Conservation (phyloP, 164 flowering plant species). For the Vitis riparia region DNA sequence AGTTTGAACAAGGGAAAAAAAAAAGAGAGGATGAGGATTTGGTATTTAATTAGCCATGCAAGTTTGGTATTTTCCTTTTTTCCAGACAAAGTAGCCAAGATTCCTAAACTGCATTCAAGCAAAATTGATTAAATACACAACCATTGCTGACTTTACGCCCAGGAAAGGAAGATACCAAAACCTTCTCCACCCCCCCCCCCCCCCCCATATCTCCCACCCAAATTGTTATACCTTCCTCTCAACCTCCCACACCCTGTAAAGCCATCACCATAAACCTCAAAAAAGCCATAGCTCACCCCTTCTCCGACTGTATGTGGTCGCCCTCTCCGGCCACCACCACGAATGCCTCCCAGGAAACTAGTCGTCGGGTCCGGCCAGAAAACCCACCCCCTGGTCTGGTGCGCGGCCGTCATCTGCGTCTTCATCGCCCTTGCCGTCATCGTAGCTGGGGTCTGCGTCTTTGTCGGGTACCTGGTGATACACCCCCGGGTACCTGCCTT, state of each 20-base stretch:
- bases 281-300: constrained; percentile 4
- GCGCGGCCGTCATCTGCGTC: constrained; percentile 59
- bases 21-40: no score
- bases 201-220: background rate
- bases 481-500: constrained; percentile 63
- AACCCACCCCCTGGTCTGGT: constrained; percentile 62
- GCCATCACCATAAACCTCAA: background rate
- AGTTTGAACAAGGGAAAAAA: no score
- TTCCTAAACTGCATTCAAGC: constrained; percentile 17
- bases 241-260: constrained; percentile 26
- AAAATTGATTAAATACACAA: constrained; percentile 11
- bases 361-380: constrained; percentile 8
- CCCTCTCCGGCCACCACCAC: no score
- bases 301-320: no score
- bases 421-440: constrained; percentile 54
- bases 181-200: constrained; percentile 39
- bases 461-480: constrained; percentile 61
- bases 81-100: constrained; percentile 2
- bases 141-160: constrained; percentile 32
- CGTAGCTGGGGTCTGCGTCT: constrained; percentile 52
- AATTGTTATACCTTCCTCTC: background rate
- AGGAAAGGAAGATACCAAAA: constrained; percentile 82
- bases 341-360: no score
- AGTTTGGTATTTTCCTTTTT: constrained; percentile 10
- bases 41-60: background rate